Evolutionary conservation across 2,329 filamentous ascomycete genomes (phyloP), one percentile per base, ranked within the genome.

Genomic region (Ambrosiella xylebori): DNA sequence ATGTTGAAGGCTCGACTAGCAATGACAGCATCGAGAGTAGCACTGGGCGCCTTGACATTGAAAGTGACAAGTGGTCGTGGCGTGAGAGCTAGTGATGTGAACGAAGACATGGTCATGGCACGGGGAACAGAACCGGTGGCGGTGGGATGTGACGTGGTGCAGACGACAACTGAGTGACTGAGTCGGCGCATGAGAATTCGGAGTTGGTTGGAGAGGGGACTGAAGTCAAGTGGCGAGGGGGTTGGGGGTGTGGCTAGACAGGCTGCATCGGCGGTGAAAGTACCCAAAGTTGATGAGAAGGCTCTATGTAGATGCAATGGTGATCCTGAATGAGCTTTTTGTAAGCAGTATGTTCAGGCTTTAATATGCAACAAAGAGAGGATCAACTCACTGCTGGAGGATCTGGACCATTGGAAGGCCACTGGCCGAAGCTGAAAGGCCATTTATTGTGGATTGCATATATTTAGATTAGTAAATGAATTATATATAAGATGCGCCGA

Each of bases 61-160:
- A 82, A 81, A 0, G 73, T 75, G 6, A 82, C 67, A 9, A 77
- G 68, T 13, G 62, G 62, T 40, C 54, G 35, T 0, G 78, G 77
- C 35, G 67, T 70, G 15, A 81, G 70, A 13, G 75, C 73, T 35
- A 82, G 67, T 0, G 77, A 79, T 1, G 78, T 78, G 61, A 82
- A 75, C 1, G 77, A 80, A 6, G 79, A 81, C 70, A 80, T 77
- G 38, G 79, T 81, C 73, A 81, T 78, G 53, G 73, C 78, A 38
- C 74, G 71, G 5, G 73, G 65, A 45, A 64, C 57, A 61, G 66
- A 19, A 38, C 65, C 62, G 13, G 35, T 60, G 6, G 44, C 9
- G 8, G 55, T 13, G 36, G 56, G 15, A n/a, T 69, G 66, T n/a
- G 69, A 65, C 19, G 76, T 68, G 19, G 77, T 80, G 64, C 76